Evolutionary conservation across 2,329 filamentous ascomycete genomes (phyloP).

Genomic region (Colletotrichum somersetense): DNA sequence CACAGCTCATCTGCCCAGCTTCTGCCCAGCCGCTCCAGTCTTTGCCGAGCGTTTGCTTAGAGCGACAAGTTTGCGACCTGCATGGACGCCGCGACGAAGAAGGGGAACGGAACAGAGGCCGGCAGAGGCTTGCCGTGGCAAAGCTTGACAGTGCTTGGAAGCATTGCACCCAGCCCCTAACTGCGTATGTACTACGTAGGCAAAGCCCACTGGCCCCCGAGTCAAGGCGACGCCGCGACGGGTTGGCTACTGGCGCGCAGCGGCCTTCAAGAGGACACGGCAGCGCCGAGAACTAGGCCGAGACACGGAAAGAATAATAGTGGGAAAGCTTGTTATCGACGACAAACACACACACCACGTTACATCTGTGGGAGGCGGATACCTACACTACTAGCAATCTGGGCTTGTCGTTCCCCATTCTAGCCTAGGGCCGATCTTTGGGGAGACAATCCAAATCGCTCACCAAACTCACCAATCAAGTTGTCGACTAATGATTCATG

Average conservation of each 20-base stretch:
- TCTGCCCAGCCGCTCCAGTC: conserved; percentile 12
- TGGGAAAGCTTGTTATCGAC: conserved; percentile 31
- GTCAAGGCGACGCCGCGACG: conserved; percentile 36
- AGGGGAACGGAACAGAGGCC: neutral
- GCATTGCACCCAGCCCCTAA: neutral
- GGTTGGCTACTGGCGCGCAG: conserved; percentile 29
- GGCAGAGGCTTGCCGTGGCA: conserved; percentile 17
- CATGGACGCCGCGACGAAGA: neutral
- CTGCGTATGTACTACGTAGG: too few species aligned
- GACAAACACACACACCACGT: conserved; percentile 14
- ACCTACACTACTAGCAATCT: too few species aligned
- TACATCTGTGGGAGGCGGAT: conserved; percentile 16
- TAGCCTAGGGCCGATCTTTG: neutral
- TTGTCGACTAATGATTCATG: neutral
- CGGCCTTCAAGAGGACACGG: conserved; percentile 16
- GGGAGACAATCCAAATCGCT: neutral
- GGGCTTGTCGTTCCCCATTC: neutral
- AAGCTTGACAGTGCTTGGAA: conserved; percentile 12
- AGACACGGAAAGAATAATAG: conserved; percentile 11
- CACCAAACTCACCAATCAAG: too few species aligned
- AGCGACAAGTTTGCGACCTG: neutral
- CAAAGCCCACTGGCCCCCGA: neutral
- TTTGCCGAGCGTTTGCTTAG: neutral
- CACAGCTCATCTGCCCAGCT: conserved; percentile 20
- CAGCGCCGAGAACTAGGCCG: conserved; percentile 30